These are phyloP conservation scores for Phialemonium atrogriseum DNA, from an alignment of 2,329 filamentous ascomycete genomes.

Conservation along the genomic window DNA sequence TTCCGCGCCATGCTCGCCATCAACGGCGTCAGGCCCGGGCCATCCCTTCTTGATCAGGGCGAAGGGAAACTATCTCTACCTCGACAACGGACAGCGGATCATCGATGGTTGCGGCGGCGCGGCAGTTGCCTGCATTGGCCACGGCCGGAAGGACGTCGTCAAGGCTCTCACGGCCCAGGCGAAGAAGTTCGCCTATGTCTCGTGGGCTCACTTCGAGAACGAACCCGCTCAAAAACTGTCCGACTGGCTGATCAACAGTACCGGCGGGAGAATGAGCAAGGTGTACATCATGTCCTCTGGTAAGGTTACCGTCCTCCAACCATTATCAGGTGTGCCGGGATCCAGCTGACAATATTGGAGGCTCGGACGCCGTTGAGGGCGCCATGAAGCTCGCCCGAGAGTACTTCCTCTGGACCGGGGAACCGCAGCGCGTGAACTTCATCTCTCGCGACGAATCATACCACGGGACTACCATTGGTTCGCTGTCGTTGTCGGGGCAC, in stretches of 20 bases:
- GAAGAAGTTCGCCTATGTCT: conserved; percentile 20
- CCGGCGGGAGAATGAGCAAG: conserved; percentile 24
- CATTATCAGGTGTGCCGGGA: conserved; percentile 48
- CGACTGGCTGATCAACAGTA: conserved; percentile 29
- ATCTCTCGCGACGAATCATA: conserved; percentile 60
- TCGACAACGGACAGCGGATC: conserved; percentile 30
- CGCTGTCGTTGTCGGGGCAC: conserved; percentile 53
- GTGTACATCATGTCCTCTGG: conserved; percentile 28
- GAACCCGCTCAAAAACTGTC: conserved; percentile 39
- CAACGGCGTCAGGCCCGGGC: no score
- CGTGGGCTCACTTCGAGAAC: conserved; percentile 43
- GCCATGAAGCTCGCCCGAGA: conserved; percentile 60
- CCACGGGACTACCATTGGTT: conserved; percentile 61
- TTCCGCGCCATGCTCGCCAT: no score
- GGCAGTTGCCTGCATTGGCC: conserved; percentile 38
- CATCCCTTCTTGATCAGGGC: no score
- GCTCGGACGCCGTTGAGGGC: conserved; percentile 62
- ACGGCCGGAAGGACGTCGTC: conserved; percentile 31
- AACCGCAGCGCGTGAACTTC: conserved; percentile 48
- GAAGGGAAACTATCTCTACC: conserved; percentile 28
- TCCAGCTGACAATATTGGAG: conserved; percentile 45
- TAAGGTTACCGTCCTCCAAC: conserved; percentile 6
- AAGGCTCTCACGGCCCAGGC: conserved; percentile 32
- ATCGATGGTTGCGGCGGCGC: conserved; percentile 39
- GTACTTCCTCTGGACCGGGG: conserved; percentile 50